Base-by-base conservation (phyloP, 2,329 filamentous ascomycete species). In the Venturia asperata region DNA sequence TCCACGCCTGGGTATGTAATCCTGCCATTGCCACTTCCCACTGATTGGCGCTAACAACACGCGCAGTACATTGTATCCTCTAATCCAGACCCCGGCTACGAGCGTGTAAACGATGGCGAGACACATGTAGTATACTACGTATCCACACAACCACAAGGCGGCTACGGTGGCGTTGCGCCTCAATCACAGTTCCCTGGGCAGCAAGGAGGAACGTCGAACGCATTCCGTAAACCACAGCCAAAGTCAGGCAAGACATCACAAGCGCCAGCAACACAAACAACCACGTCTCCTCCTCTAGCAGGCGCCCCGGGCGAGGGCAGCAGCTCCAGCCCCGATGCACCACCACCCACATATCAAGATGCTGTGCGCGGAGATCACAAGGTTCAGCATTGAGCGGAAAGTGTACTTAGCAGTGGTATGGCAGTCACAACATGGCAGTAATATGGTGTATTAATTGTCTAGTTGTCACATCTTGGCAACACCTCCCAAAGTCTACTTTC, bases 281-380 rank as follows among this genome's bases (percentile, higher is more conserved):
- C 63, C 17, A 21, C 58, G 30, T 2, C 37, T 30, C 19, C 45
- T 21, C 43, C 27, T 21, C 17, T 43, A 37, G 7, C 55, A 3
- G 15, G 15, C 19, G 49, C 27, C 21, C 13, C 67, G 60, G 72
- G 72, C 19, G 63, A 70, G 60, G 61, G 64, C 69, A 76, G 77
- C 68, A 73, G 80, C 61, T 27, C n/a, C 9, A 56, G 21, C 17
- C 60, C 34, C 64, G 78, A 78, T 15, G 81, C 84, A 41, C 76
- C 78, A 45, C 92, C 93, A 52, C 93, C 94, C 4, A 91, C 88
- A 17, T 97, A 97, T 76, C 89, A 90, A 19, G 91, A 97, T 77
- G 93, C 91, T 61, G 88, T 97, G 66, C 88, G 87, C 71, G 92
- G 91, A 0, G 93, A 97, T 74, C 79, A 97, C 77, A 97, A 97